Evolutionary conservation across 495 filamentous ascomycete genomes (phyloP).

Genomic region (Hyaloscypha finlandica): DNA sequence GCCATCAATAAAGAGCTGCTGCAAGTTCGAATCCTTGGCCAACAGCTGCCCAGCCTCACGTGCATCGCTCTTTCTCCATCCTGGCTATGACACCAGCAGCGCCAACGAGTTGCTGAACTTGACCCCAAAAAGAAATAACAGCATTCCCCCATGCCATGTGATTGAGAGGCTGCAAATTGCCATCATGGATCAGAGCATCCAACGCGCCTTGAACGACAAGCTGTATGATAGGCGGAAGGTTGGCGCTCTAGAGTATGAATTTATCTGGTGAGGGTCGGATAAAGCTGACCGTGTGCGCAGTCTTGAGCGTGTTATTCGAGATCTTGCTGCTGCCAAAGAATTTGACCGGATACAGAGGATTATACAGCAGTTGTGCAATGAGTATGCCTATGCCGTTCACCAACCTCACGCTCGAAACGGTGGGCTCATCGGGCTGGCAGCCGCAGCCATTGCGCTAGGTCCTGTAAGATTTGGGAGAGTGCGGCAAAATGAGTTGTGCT

Average conservation of each 20-base stretch:
- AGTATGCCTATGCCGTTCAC: slow-evolving; percentile 96
- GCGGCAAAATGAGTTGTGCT: neutral
- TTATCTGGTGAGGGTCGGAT: neutral
- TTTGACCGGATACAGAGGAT: slow-evolving; percentile 78
- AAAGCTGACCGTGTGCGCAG: slow-evolving; percentile 45
- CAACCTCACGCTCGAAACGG: slow-evolving; percentile 97
- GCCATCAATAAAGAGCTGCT: neutral
- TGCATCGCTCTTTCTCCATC: slow-evolving; percentile 4
- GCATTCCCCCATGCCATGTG: slow-evolving; percentile 12
- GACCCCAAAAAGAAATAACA: too few species aligned
- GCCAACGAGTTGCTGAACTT: neutral
- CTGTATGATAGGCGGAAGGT: slow-evolving; percentile 97
- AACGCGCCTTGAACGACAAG: slow-evolving; percentile 94
- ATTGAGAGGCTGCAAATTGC: slow-evolving; percentile 10
- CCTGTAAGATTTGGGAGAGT: slow-evolving; percentile 58
- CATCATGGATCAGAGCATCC: slow-evolving; percentile 83
- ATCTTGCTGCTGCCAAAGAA: slow-evolving; percentile 74
- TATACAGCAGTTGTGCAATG: slow-evolving; percentile 93
- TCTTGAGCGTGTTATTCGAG: slow-evolving; percentile 88
- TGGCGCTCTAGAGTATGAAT: slow-evolving; percentile 90
- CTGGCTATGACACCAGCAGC: neutral
- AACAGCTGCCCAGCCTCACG: neutral
- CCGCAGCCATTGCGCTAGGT: slow-evolving; percentile 94
- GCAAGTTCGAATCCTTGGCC: neutral
- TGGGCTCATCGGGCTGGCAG: slow-evolving; percentile 93